Percentiles rank a stretch among this genome's conserved stretches.
These are phyloP conservation scores for Asterionellopsis glacialis DNA, from an alignment of 108 stramenopile species.

Conservation along the genomic window DNA sequence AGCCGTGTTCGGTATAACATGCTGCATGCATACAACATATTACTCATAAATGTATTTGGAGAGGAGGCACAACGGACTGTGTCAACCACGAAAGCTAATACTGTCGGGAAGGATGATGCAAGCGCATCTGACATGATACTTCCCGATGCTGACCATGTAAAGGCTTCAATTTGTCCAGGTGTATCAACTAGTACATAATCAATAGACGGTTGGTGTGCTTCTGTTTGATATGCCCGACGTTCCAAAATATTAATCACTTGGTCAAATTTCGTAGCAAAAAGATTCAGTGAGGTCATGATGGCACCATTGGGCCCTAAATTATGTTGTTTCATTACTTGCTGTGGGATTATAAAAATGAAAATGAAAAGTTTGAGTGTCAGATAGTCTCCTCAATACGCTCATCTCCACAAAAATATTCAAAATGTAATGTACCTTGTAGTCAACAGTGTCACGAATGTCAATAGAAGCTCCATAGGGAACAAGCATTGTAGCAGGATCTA, in stretches of 20 bases:
- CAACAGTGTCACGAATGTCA: slow-evolving; percentile 98
- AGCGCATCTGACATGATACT: slow-evolving; percentile 91
- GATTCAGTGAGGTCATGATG: slow-evolving; percentile 96
- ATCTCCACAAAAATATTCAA: not conserved
- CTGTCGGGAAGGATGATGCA: slow-evolving; percentile 92
- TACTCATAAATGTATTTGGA: slow-evolving; percentile 99
- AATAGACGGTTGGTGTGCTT: slow-evolving; percentile 15
- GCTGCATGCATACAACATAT: slow-evolving; percentile 99
- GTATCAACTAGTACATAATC: slow-evolving; percentile 95
- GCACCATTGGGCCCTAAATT: slow-evolving; percentile 98
- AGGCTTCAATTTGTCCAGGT: slow-evolving; percentile 99
- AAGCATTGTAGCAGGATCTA: slow-evolving; percentile 94
- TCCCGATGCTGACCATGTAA: slow-evolving; percentile 99
- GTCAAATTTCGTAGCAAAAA: slow-evolving; percentile 98
- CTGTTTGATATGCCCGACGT: slow-evolving; percentile 37
- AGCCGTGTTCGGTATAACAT: slow-evolving; percentile 94
- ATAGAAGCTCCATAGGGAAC: slow-evolving; percentile 93
- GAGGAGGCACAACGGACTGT: slow-evolving; percentile 89
- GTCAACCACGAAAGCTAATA: slow-evolving; percentile 94
- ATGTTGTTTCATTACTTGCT: slow-evolving; percentile 96
- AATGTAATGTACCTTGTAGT: slow-evolving; percentile 66
- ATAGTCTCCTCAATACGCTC: not conserved
- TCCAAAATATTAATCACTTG: slow-evolving; percentile 94
- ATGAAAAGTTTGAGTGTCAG: not conserved
- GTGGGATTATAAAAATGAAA: not conserved